Base-by-base conservation (phyloP, 1,139 yeast genomes). In the Debaryomycetaceae sp. region DNA sequence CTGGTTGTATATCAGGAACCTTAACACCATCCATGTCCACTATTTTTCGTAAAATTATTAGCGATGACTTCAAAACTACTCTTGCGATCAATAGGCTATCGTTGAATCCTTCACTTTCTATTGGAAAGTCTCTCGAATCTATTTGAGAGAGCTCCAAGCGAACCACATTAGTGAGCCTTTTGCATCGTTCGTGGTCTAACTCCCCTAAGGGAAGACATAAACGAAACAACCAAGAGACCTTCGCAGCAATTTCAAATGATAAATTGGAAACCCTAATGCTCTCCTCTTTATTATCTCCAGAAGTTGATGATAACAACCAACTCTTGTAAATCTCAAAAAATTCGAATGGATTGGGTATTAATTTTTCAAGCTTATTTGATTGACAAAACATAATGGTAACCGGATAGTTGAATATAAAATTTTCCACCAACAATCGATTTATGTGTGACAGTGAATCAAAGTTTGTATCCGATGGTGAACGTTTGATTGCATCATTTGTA, bases 151-250 rank as follows among this genome's bases (percentile, higher is more conserved):
- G 13, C 13, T 36, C 30, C 6, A 6, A 6, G 13, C n/a, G 15
- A 9, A 30, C 30, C 14, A 14, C 22, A 8, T 9, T 6, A n/a
- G 35, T 17, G 16, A 39, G 19, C 9, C 13, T 18, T 17, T 31
- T 13, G 22, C 31, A 31, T 5, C 14, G 17, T 7, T 8, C 17
- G 6, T 9, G 6, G 9, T 34, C 32, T 9, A 8, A 29, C 9
- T 34, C 36, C 6, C 19, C 13, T 17, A 39, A 36, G n/a, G 41
- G 41, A 5, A 36, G 29, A 15, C 24, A 17, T 8, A 36, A 19
- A 8, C 41, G 35, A 29, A 38, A 39, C 33, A 39, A 22, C 41
- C 41, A 39, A 7, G 41, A 31, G 16, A 35, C 31, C 30, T 39
- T 39, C 11, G 39, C 31, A 8, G 41, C 41, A 13, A 36, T 32